These are phyloP conservation scores for Carex myosuroides DNA, from an alignment of 176 grass and related monocot species.

Conservation along the genomic window DNA sequence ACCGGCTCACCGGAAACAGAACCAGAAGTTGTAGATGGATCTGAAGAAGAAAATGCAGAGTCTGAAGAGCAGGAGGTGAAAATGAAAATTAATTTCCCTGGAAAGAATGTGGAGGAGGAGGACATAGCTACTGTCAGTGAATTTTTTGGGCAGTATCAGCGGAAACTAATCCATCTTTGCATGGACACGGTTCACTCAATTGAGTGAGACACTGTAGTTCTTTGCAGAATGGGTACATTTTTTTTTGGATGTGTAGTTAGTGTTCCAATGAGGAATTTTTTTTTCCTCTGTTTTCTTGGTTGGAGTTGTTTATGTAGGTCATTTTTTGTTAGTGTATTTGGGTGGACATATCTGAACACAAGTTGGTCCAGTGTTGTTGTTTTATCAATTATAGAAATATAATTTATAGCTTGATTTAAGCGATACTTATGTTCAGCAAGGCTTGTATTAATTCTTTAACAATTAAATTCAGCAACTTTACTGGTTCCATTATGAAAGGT, in stretches of 20 bases:
- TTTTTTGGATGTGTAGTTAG: slow-evolving; percentile 3
- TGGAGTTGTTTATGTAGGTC: not conserved
- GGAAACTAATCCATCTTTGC: slow-evolving; percentile 78
- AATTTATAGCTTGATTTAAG: not conserved
- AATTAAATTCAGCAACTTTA: not conserved
- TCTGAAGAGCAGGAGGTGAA: slow-evolving; percentile 15
- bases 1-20: not conserved
- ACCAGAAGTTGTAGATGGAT: not conserved
- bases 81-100: slow-evolving; percentile 57
- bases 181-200: slow-evolving; percentile 62
- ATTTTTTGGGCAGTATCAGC: slow-evolving; percentile 92
- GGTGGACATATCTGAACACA: not conserved
- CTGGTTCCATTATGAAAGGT: not conserved
- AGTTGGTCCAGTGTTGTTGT: not conserved
- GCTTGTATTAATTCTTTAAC: not conserved
- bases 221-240: not conserved
- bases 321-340: not conserved
- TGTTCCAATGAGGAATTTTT: not conserved
- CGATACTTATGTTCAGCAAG: not conserved
- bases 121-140: slow-evolving; percentile 64
- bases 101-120: slow-evolving; percentile 61
- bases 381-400: not conserved
- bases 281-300: not conserved
- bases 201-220: slow-evolving; percentile 25
- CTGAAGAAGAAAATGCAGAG: slow-evolving; percentile 8